These are phyloP conservation scores for Isabelozyma heimii DNA, from an alignment of 805 yeast genomes.

Conservation along the genomic window DNA sequence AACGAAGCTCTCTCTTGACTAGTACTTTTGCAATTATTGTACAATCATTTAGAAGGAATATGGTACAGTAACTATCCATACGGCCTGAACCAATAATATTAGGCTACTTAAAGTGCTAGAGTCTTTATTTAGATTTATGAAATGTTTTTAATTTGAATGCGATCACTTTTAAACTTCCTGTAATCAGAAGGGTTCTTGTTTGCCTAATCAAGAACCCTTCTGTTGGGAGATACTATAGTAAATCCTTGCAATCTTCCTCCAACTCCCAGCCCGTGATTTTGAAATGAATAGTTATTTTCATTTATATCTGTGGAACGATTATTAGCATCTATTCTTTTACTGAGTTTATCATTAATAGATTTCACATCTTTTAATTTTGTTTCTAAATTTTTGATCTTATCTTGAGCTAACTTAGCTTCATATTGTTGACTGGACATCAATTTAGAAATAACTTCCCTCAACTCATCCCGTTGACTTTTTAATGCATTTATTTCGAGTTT, in stretches of 20 bases:
- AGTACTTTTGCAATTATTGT: too few relatives aligned
- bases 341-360: constrained; percentile 31
- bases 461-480: constrained; percentile 37
- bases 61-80: too few relatives aligned
- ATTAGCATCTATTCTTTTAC: constrained; percentile 16
- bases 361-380: constrained; percentile 26
- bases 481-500: constrained; percentile 16
- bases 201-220: constrained; percentile 16
- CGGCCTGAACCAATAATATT: too few relatives aligned
- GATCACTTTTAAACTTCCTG: too few relatives aligned
- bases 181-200: too few relatives aligned
- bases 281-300: not conserved
- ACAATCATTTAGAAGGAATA: too few relatives aligned
- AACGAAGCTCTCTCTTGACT: too few relatives aligned
- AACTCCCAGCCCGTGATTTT: constrained; percentile 3
- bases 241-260: constrained; percentile 42
- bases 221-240: constrained; percentile 32
- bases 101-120: too few relatives aligned
- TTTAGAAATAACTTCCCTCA: constrained; percentile 37
- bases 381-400: constrained; percentile 32
- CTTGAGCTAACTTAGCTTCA: constrained; percentile 34
- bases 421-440: constrained; percentile 32
- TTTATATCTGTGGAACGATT: not conserved
- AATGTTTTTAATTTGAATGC: too few relatives aligned
- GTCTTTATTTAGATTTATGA: too few relatives aligned